Base-by-base conservation (phyloP, 2,329 filamentous ascomycete genomes). In the Macrophomina phaseolina region DNA sequence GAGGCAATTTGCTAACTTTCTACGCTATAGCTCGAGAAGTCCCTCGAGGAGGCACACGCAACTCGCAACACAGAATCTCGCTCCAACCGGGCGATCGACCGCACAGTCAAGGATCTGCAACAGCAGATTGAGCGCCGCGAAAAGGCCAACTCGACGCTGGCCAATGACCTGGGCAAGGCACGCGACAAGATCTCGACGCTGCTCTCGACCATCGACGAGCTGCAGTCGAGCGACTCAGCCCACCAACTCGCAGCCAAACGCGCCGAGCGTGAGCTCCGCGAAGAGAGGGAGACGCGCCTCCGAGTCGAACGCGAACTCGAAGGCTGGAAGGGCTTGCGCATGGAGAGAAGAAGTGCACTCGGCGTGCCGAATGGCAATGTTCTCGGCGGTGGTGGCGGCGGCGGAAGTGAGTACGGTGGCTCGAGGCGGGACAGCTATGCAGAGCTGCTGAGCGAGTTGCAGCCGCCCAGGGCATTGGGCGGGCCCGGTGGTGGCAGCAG, bases 151-250 rank as follows among this genome's bases (percentile, higher is more conserved):
- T 76, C 84, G 5, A 90, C 95, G 75, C 84, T 97, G 18, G 86
- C 89, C 65, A 94, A 97, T 64, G 95, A 98, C 73, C 86, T 97
- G 67, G 84, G 85, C 71, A 91, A 94, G 70, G 89, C 93, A 74
- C 91, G 94, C 69, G 94, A 98, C 80, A 97, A 95, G 83, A 88
- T 93, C 69, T 92, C 95, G 70, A 93, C 93, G 76, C 89, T 98
- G 5, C 89, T 99, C 61, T 86, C 89, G 75, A 93, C 92, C 1
- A 97, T 99, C 72, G 94, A 98, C 76, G 94, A 98, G 76, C 87
- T 99, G 40, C 94, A 99, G 78, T 89, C 91, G 14, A 91, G 89
- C 14, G 94, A 98, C 79, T 93, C 91, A 28, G 84, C 89, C 11
- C 90, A 89, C 55, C 93, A 97, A 77, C 86, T 98, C 49, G 86